Conservation (phyloP, 257 asterid species). For the Nicotiana tabacum region DNA sequence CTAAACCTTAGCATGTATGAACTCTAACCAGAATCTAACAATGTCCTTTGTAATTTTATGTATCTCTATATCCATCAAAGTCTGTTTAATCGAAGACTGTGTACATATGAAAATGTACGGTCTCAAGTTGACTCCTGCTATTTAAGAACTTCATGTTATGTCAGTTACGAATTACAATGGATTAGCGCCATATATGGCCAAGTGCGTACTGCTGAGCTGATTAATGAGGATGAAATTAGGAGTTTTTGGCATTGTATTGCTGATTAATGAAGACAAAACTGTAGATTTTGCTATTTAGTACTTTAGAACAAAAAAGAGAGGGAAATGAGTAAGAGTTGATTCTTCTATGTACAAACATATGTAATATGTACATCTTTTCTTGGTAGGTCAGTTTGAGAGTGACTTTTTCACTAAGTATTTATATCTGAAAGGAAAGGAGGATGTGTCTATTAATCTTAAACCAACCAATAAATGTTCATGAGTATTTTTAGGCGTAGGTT, state of each 20-base stretch:
- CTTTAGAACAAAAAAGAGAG: too few relatives aligned
- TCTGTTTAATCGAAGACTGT: background rate
- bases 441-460: background rate
- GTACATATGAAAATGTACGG: background rate
- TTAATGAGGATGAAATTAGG: background rate
- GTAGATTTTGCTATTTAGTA: background rate
- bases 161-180: background rate
- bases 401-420: background rate
- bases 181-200: background rate
- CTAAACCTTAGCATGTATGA: background rate
- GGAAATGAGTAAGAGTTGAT: background rate
- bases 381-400: background rate
- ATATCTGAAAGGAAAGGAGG: background rate
- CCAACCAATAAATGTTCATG: background rate
- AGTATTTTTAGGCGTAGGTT: background rate
- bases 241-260: background rate
- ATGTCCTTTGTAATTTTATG: background rate
- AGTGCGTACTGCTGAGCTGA: background rate
- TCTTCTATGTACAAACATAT: background rate
- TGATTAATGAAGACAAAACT: background rate
- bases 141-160: background rate
- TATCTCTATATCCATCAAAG: background rate
- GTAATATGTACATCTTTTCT: background rate
- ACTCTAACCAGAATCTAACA: background rate
- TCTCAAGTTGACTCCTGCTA: background rate